Conservation (phyloP, 306 rosid species). For the Casuarina equisetifolia region DNA sequence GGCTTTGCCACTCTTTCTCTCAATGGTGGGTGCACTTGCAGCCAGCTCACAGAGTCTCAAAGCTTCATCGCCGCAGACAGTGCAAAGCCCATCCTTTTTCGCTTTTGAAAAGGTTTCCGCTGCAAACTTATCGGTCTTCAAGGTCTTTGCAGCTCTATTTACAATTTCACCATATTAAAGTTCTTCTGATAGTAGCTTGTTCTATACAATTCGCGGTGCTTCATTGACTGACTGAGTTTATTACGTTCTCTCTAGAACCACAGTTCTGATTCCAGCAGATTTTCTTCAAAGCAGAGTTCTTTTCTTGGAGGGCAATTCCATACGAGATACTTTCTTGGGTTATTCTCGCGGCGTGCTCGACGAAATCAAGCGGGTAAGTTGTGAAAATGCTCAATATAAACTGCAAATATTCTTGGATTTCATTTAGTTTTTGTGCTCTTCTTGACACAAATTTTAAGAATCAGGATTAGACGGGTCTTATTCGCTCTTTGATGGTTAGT, state of each 20-base stretch:
- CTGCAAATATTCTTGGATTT: not conserved
- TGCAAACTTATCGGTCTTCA: slow-evolving; percentile 36
- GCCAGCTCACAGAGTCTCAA: slow-evolving; percentile 41
- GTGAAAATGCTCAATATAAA: not conserved
- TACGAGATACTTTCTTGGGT: slow-evolving; percentile 37
- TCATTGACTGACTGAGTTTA: slow-evolving; percentile 9
- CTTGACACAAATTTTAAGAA: not conserved
- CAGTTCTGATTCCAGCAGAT: slow-evolving; percentile 42
- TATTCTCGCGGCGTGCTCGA: slow-evolving; percentile 35
- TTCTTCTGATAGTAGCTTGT: slow-evolving; percentile 1
- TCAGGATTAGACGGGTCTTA: not conserved
- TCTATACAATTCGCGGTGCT: not conserved
- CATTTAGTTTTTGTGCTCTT: not conserved
- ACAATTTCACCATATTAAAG: not conserved
- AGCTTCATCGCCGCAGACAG: slow-evolving; percentile 26
- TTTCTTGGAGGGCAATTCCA: slow-evolving; percentile 62
- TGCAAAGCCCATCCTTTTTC: slow-evolving; percentile 25
- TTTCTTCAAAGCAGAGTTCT: slow-evolving; percentile 52
- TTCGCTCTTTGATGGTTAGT: not conserved
- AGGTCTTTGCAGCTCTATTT: slow-evolving; percentile 34
- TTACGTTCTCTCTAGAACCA: slow-evolving; percentile 34
- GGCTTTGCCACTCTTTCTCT: slow-evolving; percentile 18
- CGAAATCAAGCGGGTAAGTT: slow-evolving; percentile 52
- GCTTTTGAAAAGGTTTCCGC: slow-evolving; percentile 36
- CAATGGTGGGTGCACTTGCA: slow-evolving; percentile 65